Percentiles rank a stretch among this genome's conserved stretches.
Evolutionary conservation across 2,329 filamentous ascomycete genomes (phyloP).

Genomic region (Ambrosiella beaveri): DNA sequence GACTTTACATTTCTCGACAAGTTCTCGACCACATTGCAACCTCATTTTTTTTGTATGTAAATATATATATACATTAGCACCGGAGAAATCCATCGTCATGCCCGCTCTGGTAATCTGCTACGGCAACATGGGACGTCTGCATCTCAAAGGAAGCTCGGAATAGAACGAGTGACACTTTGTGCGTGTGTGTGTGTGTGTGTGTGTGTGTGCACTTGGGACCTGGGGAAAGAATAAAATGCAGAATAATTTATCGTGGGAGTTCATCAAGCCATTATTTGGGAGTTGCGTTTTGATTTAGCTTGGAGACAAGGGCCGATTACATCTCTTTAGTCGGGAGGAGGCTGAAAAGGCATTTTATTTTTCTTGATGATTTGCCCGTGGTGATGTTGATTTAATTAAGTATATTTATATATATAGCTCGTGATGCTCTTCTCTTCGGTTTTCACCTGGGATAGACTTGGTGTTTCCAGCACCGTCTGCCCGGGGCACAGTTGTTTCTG

Average conservation of each 20-base stretch:
- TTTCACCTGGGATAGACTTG: no score
- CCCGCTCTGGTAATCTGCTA: background rate
- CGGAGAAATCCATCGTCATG: no score
- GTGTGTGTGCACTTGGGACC: no score
- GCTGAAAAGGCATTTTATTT: background rate
- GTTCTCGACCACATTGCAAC: background rate
- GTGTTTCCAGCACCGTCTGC: no score
- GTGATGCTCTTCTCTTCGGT: no score
- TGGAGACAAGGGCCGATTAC: background rate
- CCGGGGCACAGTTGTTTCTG: no score
- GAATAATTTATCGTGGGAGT: background rate
- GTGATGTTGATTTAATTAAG: no score
- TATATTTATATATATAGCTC: no score
- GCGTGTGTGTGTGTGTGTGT: background rate
- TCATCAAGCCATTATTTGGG: background rate
- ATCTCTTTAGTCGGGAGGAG: background rate
- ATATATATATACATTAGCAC: no score
- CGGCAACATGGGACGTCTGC: background rate
- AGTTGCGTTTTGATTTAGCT: background rate
- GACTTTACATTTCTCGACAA: background rate
- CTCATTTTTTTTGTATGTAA: background rate
- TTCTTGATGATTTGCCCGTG: no score
- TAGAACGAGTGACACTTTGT: background rate
- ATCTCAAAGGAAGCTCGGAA: background rate
- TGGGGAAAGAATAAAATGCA: no score